A percentile compares a stretch with the other conserved stretches of the same genome.
Evolutionary conservation across 805 yeast genomes (phyloP).

Genomic region (Metschnikowia arizonensis): DNA sequence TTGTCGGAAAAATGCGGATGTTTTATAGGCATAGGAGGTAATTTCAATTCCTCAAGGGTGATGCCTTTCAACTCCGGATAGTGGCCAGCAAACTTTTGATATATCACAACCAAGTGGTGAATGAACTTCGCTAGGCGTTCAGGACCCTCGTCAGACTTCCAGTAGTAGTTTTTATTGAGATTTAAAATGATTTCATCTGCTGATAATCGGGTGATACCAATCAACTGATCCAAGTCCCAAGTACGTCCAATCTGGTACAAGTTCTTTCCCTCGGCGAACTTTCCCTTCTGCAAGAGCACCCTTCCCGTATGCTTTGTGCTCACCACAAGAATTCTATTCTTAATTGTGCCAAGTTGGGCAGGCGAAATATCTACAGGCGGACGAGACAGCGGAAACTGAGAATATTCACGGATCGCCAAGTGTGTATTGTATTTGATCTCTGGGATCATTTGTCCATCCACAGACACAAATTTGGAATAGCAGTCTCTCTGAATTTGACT

Average conservation of each 20-base stretch:
- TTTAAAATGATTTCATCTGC: conserved; percentile 55
- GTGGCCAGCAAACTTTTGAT: conserved; percentile 33
- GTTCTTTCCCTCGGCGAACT: conserved; percentile 64
- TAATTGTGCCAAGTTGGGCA: conserved; percentile 35
- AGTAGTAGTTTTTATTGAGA: conserved; percentile 76
- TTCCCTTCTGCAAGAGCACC: conserved; percentile 77
- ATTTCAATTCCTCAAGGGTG: conserved; percentile 30
- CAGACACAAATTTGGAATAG: conserved; percentile 27
- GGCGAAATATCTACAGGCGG: conserved; percentile 59
- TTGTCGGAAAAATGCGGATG: not conserved
- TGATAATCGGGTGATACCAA: conserved; percentile 48
- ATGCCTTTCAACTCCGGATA: conserved; percentile 37
- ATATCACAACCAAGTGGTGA: conserved; percentile 29
- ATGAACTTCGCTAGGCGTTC: conserved; percentile 35
- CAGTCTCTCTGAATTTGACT: conserved; percentile 37
- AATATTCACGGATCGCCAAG: conserved; percentile 68
- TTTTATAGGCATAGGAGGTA: conserved; percentile 20
- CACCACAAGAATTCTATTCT: conserved; percentile 56
- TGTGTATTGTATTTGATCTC: conserved; percentile 63
- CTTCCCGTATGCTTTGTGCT: conserved; percentile 64
- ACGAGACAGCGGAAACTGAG: conserved; percentile 60
- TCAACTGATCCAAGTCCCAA: conserved; percentile 78
- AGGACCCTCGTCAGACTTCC: conserved; percentile 48
- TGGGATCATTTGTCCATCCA: conserved; percentile 17
- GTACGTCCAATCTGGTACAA: conserved; percentile 86